Conservation (phyloP, 305 asterid species). For the Caryopteris hybrid region DNA sequence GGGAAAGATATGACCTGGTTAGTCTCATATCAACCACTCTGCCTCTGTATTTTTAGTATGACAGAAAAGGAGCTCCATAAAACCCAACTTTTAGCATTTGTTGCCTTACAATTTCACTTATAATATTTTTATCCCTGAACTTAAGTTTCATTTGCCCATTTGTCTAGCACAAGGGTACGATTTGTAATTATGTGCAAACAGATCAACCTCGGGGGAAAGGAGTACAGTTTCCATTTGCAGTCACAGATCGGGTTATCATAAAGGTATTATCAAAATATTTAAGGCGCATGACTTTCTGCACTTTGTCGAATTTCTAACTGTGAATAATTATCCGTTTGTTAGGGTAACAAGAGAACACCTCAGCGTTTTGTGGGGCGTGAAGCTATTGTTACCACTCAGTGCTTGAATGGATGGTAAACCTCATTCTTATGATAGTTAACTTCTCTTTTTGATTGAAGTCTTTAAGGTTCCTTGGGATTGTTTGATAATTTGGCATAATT, state of each 20-base stretch:
- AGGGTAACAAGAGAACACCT: slow-evolving; percentile 99
- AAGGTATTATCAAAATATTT: slow-evolving; percentile 47
- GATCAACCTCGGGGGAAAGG: slow-evolving; percentile 73
- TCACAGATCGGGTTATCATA: slow-evolving; percentile 79
- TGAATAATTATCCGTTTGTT: slow-evolving; percentile 21
- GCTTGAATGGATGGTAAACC: slow-evolving; percentile 93
- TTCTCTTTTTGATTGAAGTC: not conserved
- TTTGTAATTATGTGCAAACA: slow-evolving; percentile 42
- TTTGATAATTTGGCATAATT: not conserved
- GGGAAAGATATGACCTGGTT: slow-evolving; percentile 75
- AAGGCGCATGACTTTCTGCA: slow-evolving; percentile 20
- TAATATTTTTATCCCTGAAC: not conserved
- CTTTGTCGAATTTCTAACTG: slow-evolving; percentile 27
- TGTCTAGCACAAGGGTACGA: slow-evolving; percentile 61
- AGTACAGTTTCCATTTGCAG: slow-evolving; percentile 82
- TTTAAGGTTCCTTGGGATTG: slow-evolving; percentile 1
- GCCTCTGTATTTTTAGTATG: not conserved
- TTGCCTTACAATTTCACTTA: not conserved
- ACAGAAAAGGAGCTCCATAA: not conserved
- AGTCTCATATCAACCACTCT: slow-evolving; percentile 9
- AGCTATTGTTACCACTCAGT: slow-evolving; percentile 87
- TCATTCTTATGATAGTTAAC: slow-evolving; percentile 4
- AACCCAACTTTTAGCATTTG: not conserved
- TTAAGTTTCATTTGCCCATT: slow-evolving; percentile 3
- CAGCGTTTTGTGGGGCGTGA: slow-evolving; percentile 91